Evolutionary conservation across 2,329 filamentous ascomycete genomes (phyloP).

Genomic region (Colletotrichum lupini): DNA sequence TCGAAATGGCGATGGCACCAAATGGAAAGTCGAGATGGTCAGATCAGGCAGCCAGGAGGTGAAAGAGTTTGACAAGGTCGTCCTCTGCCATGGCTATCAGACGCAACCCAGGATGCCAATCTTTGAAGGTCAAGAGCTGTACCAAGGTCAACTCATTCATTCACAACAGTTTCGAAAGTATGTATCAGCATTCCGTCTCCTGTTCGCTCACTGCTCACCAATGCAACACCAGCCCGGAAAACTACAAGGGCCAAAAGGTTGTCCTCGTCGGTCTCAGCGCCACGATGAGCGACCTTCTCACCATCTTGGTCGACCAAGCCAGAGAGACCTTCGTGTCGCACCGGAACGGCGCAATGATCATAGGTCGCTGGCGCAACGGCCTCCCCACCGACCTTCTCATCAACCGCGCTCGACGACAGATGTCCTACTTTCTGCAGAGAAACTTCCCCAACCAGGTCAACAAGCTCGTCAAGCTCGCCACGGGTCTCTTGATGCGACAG

Average conservation of each 20-base stretch:
- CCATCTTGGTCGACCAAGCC: constrained; percentile 47
- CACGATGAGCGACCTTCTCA: constrained; percentile 49
- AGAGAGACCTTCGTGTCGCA: constrained; percentile 55
- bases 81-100: constrained; percentile 48
- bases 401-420: constrained; percentile 46
- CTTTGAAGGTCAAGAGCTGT: constrained; percentile 48
- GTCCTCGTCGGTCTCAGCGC: constrained; percentile 56
- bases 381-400: constrained; percentile 47
- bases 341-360: constrained; percentile 49
- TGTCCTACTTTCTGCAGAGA: constrained; percentile 43
- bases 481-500: constrained; percentile 18
- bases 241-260: constrained; percentile 54
- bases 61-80: constrained; percentile 51
- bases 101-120: constrained; percentile 48
- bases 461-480: constrained; percentile 30
- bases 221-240: constrained; percentile 38
- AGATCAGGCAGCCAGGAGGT: constrained; percentile 38
- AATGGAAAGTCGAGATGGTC: constrained; percentile 47
- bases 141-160: constrained; percentile 52
- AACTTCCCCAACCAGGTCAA: constrained; percentile 18
- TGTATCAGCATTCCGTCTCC: not conserved
- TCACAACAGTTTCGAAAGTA: constrained; percentile 48
- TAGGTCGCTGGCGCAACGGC: constrained; percentile 47
- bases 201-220: constrained; percentile 4
- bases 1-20: constrained; percentile 41